Percentiles rank a stretch among this genome's conserved stretches.
These are phyloP conservation scores for Saccharomyces eubayanus DNA, from an alignment of 805 yeast genomes.

Conservation along the genomic window DNA sequence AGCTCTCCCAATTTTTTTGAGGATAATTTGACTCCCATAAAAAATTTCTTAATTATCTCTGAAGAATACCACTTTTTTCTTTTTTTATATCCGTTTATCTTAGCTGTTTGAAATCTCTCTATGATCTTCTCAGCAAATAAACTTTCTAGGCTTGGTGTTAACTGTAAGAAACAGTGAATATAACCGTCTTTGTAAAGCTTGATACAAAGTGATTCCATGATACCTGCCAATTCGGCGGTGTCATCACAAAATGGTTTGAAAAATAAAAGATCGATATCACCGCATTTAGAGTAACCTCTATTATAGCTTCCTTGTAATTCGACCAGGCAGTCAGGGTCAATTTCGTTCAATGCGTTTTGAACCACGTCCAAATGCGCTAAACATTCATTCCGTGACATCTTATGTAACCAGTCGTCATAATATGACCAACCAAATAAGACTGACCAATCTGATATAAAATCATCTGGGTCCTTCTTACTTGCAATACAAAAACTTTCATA, in stretches of 20 bases:
- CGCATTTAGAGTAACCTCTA: conserved; percentile 21
- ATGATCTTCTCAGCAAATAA: conserved; percentile 7
- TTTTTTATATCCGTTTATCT: not conserved
- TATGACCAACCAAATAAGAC: conserved; percentile 28
- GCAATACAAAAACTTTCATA: conserved; percentile 16
- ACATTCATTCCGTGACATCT: conserved; percentile 22
- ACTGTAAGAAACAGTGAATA: conserved; percentile 22
- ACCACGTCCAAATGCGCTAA: conserved; percentile 16
- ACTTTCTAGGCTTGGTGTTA: conserved; percentile 9
- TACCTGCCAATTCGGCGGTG: conserved; percentile 11
- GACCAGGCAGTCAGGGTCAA: conserved; percentile 15
- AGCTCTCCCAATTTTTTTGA: not conserved
- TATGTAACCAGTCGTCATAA: conserved; percentile 26
- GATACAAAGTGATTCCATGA: conserved; percentile 16
- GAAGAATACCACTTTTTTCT: not conserved
- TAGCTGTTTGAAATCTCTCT: conserved; percentile 7
- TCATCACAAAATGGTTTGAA: conserved; percentile 22
- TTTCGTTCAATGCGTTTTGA: conserved; percentile 6
- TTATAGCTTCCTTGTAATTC: conserved; percentile 28
- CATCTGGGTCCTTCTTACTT: conserved; percentile 10
- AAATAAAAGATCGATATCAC: conserved; percentile 29
- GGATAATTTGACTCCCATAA: conserved; percentile 16
- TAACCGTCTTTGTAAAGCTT: conserved; percentile 13
- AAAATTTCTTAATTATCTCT: conserved; percentile 12
- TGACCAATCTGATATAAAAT: conserved; percentile 21